phyloP scores from a whole-genome alignment of 805 yeast genomes.

The Schizosaccharomyces lindneri region DNA sequence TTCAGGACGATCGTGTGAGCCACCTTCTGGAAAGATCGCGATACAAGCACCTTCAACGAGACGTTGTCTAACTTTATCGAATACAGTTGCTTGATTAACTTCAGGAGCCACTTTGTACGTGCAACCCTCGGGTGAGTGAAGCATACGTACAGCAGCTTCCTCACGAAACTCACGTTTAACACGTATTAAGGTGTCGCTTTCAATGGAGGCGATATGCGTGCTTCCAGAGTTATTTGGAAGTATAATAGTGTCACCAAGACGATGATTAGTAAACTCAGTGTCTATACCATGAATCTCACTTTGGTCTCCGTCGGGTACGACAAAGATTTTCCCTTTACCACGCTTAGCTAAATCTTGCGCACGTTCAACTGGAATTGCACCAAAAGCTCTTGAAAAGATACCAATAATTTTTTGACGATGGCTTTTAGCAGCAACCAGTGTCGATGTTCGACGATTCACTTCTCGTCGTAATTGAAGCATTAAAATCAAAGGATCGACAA shows the following conservation, averaged over 20 bases:
- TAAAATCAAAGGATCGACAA: constrained; percentile 60
- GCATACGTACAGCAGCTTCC: constrained; percentile 20
- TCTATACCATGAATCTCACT: constrained; percentile 34
- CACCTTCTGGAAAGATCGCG: constrained; percentile 96
- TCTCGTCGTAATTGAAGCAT: constrained; percentile 55
- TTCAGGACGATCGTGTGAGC: constrained; percentile 87
- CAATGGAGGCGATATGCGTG: constrained; percentile 39
- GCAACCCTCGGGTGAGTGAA: constrained; percentile 23
- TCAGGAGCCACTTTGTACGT: constrained; percentile 50
- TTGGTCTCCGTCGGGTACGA: constrained; percentile 30
- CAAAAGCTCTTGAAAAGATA: constrained; percentile 42
- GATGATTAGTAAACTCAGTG: constrained; percentile 48
- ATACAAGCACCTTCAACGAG: constrained; percentile 56
- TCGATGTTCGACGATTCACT: constrained; percentile 45
- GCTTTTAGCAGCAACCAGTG: constrained; percentile 67
- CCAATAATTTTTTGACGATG: constrained; percentile 46
- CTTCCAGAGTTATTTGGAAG: constrained; percentile 60
- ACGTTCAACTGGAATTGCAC: constrained; percentile 74
- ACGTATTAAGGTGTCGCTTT: constrained; percentile 44
- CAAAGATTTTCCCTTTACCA: constrained; percentile 40
- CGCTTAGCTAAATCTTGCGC: constrained; percentile 61
- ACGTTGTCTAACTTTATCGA: constrained; percentile 63
- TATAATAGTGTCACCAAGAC: constrained; percentile 41
- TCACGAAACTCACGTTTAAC: constrained; percentile 48
- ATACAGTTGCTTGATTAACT: constrained; percentile 67